Conservation (phyloP, 23 red algal species). For the Chondrus crispus region DNA sequence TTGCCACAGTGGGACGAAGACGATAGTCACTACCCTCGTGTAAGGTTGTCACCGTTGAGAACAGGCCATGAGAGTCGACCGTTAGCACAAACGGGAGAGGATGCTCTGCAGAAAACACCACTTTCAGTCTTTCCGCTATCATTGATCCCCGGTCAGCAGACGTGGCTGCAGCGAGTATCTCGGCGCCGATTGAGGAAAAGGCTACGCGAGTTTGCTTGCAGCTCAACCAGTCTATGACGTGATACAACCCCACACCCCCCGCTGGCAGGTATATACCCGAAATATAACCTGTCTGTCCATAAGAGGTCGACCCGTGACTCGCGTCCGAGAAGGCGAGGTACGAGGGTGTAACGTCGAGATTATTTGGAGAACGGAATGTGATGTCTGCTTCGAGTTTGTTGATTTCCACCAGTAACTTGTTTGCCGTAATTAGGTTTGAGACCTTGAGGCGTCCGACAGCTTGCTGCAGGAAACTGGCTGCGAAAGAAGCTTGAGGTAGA, state of each 20-base stretch:
- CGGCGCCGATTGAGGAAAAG: background rate
- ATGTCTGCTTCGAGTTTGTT: background rate
- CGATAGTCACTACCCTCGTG: background rate
- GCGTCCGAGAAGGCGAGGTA: background rate
- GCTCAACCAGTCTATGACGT: background rate
- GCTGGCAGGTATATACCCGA: background rate
- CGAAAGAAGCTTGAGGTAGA: background rate
- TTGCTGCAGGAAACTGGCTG: background rate
- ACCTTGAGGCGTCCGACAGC: background rate
- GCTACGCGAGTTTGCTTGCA: background rate
- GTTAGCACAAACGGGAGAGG: background rate
- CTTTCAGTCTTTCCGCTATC: background rate
- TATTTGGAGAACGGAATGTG: too few species aligned
- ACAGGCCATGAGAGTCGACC: background rate
- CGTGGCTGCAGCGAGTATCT: background rate
- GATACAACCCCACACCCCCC: background rate
- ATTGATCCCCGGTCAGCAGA: background rate
- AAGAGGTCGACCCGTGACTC: background rate
- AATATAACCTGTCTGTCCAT: background rate
- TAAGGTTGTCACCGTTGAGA: background rate
- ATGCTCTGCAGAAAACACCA: background rate
- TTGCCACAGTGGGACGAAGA: background rate
- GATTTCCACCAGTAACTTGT: background rate
- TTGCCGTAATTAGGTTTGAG: background rate
- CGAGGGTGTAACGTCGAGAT: too few species aligned